Conservation (phyloP, 2,329 filamentous ascomycete genomes). For the Mariannaea elegans region DNA sequence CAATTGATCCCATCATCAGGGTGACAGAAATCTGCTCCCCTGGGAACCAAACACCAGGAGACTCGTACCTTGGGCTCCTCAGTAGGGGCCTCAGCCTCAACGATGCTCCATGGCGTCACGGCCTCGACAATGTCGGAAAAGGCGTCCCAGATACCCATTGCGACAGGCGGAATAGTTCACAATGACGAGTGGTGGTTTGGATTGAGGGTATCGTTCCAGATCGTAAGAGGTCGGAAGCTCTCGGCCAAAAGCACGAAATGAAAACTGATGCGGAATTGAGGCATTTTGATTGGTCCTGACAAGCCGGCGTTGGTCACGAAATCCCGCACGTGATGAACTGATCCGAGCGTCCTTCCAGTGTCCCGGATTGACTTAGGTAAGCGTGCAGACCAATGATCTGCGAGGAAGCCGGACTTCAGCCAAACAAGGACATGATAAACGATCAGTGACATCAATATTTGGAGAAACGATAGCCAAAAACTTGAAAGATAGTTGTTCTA, state of each 20-base stretch:
- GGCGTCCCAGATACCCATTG: constrained; percentile 74
- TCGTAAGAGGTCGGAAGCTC: constrained; percentile 53
- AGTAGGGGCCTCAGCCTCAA: constrained; percentile 73
- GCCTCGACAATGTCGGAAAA: constrained; percentile 72
- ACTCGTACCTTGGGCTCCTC: constrained; percentile 66
- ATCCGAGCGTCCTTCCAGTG: constrained; percentile 22
- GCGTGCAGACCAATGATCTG: background rate
- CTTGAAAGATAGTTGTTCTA: constrained; percentile 10
- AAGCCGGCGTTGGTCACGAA: constrained; percentile 27
- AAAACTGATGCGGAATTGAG: constrained; percentile 61
- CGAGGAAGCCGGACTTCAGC: constrained; percentile 22
- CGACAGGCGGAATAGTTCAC: constrained; percentile 50
- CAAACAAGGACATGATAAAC: constrained; percentile 14
- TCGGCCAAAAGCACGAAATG: constrained; percentile 51
- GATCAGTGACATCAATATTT: background rate
- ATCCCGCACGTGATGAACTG: constrained; percentile 35
- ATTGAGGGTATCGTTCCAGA: constrained; percentile 45
- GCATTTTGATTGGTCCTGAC: constrained; percentile 55
- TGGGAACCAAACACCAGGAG: constrained; percentile 17
- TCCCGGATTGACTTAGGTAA: constrained; percentile 17
- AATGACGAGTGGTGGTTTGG: constrained; percentile 53
- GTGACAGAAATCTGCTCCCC: constrained; percentile 22
- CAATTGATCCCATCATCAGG: constrained; percentile 28
- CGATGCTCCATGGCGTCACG: constrained; percentile 70
- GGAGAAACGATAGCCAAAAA: background rate